Conservation (phyloP, 2,329 filamentous ascomycete species). For the Penicillium carneum region DNA sequence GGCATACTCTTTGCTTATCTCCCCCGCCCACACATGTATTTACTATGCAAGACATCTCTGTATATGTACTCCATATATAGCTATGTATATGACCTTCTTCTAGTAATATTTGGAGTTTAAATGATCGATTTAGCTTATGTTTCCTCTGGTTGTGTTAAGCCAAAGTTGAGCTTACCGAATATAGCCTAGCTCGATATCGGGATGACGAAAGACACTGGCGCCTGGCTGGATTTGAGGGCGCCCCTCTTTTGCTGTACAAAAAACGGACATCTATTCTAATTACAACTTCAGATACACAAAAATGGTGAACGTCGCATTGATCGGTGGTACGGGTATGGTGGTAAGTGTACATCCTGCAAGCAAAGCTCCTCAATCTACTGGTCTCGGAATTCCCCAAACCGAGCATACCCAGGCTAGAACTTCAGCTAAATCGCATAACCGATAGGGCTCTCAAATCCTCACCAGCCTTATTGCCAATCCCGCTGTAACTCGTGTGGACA, state of each 20-base stretch:
- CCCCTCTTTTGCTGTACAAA: background rate
- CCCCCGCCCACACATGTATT: background rate
- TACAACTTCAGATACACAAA: background rate
- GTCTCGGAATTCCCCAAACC: constrained; percentile 1
- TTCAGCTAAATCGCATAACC: constrained; percentile 41
- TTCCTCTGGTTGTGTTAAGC: background rate
- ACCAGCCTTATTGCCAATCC: constrained; percentile 54
- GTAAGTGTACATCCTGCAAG: constrained; percentile 45
- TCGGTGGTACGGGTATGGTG: constrained; percentile 59
- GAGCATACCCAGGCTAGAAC: constrained; percentile 11
- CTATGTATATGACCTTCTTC: background rate
- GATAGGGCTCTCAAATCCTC: constrained; percentile 77
- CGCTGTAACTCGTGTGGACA: constrained; percentile 51
- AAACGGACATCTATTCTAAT: too few relatives aligned
- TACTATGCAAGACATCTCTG: too few relatives aligned
- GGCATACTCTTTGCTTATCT: background rate
- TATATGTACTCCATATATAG: background rate
- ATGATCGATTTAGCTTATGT: background rate
- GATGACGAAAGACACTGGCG: constrained; percentile 4
- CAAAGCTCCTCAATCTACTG: background rate
- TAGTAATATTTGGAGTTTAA: background rate
- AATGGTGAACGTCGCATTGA: constrained; percentile 57
- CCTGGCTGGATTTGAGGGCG: background rate
- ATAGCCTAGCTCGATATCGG: background rate
- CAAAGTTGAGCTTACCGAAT: background rate